A percentile compares a stretch with the other conserved stretches of the same genome.
Evolutionary conservation across 768 basidiomycete genomes (phyloP).

Genomic region (Macrolepiota dolichaula): DNA sequence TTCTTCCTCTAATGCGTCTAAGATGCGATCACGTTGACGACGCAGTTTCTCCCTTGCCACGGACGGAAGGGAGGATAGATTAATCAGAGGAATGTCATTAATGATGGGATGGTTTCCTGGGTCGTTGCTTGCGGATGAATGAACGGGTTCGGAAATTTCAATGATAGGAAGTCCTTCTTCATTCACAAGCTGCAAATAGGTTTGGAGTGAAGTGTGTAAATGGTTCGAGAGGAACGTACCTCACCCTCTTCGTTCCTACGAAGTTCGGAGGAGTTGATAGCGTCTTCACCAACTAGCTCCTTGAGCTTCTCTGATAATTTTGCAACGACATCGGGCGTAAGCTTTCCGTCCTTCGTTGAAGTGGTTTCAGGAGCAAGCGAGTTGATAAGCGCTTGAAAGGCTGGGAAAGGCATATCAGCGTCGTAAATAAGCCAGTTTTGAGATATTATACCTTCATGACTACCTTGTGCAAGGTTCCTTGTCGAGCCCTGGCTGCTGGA

Average conservation of each 20-base stretch:
- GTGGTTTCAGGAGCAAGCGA: constrained; percentile 32
- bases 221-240: constrained; percentile 40
- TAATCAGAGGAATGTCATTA: constrained; percentile 44
- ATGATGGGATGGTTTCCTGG: constrained; percentile 17
- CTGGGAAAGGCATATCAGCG: constrained; percentile 19
- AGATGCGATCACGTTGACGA: constrained; percentile 58
- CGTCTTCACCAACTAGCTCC: constrained; percentile 51
- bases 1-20: constrained; percentile 71
- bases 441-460: constrained; percentile 24
- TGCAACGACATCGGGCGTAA: constrained; percentile 46
- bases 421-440: not conserved
- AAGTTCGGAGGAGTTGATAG: constrained; percentile 26
- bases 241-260: constrained; percentile 55
- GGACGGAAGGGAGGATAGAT: constrained; percentile 41
- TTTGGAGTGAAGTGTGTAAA: constrained; percentile 19
- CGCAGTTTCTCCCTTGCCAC: constrained; percentile 47
- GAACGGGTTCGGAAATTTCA: constrained; percentile 65
- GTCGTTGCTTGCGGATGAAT: constrained; percentile 18
- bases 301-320: constrained; percentile 58
- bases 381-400: constrained; percentile 37
- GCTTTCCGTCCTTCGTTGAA: constrained; percentile 21
- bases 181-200: constrained; percentile 51
- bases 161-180: constrained; percentile 80
- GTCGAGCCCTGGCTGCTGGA: constrained; percentile 17
- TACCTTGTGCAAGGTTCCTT: constrained; percentile 24